Evolutionary conservation across 352 stramenopile species (phyloP).

Genomic region (Phytophthora macrochlamydospora): DNA sequence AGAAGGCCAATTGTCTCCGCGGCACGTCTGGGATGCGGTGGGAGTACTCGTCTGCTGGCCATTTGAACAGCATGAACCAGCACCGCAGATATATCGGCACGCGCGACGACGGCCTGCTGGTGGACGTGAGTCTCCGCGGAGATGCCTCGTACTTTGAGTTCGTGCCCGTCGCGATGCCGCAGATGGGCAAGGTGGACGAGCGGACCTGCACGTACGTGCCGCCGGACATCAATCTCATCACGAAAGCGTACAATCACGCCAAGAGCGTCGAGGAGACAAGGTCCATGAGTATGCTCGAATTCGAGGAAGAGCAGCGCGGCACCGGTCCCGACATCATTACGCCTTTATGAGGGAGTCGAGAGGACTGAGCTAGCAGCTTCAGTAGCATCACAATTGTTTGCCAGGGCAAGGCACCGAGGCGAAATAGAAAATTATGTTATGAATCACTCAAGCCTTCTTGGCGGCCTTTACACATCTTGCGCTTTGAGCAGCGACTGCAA

Average conservation of each 20-base stretch:
- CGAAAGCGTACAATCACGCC: conserved; percentile 57
- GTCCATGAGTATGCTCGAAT: conserved; percentile 65
- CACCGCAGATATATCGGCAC: conserved; percentile 76
- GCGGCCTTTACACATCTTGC: no score
- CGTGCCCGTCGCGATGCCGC: conserved; percentile 32
- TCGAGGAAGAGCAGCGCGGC: conserved; percentile 39
- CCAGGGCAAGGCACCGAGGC: no score
- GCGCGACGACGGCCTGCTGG: conserved; percentile 58
- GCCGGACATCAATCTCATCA: conserved; percentile 57
- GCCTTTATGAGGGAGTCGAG: conserved; percentile 14
- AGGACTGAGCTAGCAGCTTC: conserved; percentile 9
- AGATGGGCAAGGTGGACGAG: conserved; percentile 16
- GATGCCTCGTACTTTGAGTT: conserved; percentile 73
- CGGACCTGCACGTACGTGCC: conserved; percentile 33
- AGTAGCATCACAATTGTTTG: no score
- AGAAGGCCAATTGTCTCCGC: conserved; percentile 61
- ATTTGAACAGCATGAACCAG: conserved; percentile 85
- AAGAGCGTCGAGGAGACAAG: conserved; percentile 52
- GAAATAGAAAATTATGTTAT: no score
- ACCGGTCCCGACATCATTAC: conserved; percentile 14
- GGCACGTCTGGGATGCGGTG: conserved; percentile 66
- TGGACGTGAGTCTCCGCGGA: conserved; percentile 75
- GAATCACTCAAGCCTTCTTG: no score
- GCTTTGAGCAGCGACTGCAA: no score
- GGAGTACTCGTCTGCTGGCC: conserved; percentile 67